Percentiles rank a stretch among this genome's conserved stretches.
Conservation (phyloP, 306 rosid genomes). For the Quercus glauca region DNA sequence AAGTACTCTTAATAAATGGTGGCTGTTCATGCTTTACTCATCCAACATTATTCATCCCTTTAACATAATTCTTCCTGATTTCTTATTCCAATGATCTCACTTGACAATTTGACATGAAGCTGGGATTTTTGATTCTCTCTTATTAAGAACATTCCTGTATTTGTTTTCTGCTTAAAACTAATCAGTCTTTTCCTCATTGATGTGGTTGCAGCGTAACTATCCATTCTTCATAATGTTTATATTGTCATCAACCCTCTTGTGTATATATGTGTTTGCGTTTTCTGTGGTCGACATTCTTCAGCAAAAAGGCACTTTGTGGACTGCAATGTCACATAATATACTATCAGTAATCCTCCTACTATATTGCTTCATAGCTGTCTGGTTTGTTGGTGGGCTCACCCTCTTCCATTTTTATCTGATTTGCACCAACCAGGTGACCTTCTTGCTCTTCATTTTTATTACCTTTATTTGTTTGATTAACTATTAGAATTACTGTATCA, state of each 20-base stretch:
- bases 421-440: conserved; percentile 78
- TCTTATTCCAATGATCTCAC: too few species aligned
- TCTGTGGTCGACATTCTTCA: conserved; percentile 73
- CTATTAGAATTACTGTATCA: background rate
- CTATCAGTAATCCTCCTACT: conserved; percentile 67
- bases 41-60: too few species aligned
- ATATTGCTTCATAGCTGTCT: conserved; percentile 77
- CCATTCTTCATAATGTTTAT: conserved; percentile 77
- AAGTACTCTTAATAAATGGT: too few species aligned
- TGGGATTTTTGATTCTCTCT: too few species aligned
- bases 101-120: too few species aligned
- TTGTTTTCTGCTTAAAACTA: conserved; percentile 13
- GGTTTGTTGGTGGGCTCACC: conserved; percentile 96
- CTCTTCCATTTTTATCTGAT: conserved; percentile 84
- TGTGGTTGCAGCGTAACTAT: conserved; percentile 79
- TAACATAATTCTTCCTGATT: too few species aligned
- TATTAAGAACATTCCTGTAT: background rate
- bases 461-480: background rate
- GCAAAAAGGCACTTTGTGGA: conserved; percentile 39
- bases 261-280: conserved; percentile 74
- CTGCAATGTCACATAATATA: conserved; percentile 44
- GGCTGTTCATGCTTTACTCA: too few species aligned
- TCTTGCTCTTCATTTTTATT: background rate
- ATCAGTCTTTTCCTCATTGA: conserved; percentile 5
- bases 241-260: conserved; percentile 67